Conservation (phyloP, 441 rosid genomes). For the Pelargonium citronellum region DNA sequence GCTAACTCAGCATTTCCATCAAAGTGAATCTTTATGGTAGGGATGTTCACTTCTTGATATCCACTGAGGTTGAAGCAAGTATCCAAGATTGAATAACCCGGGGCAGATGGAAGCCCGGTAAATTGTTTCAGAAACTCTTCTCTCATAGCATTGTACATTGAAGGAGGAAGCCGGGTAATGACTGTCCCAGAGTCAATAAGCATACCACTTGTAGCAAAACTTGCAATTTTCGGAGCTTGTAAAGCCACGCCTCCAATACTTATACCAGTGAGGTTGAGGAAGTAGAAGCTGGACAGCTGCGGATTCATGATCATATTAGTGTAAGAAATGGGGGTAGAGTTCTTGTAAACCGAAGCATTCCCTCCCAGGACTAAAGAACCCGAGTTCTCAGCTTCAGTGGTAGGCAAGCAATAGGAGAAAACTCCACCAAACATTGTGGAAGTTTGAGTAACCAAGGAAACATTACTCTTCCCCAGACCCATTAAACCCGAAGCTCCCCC, state of each 20-base stretch:
- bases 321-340: slow-evolving; percentile 55
- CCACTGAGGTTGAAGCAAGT: slow-evolving; percentile 73
- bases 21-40: slow-evolving; percentile 51
- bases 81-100: slow-evolving; percentile 65
- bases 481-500: slow-evolving; percentile 85
- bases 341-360: slow-evolving; percentile 52
- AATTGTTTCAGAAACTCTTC: slow-evolving; percentile 69
- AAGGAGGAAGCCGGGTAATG: slow-evolving; percentile 69
- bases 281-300: slow-evolving; percentile 57
- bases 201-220: slow-evolving; percentile 35
- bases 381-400: slow-evolving; percentile 50
- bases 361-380: slow-evolving; percentile 77
- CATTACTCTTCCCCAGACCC: slow-evolving; percentile 79
- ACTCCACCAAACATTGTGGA: slow-evolving; percentile 47
- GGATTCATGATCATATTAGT: slow-evolving; percentile 57
- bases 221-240: slow-evolving; percentile 21
- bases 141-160: slow-evolving; percentile 61
- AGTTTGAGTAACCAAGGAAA: slow-evolving; percentile 70
- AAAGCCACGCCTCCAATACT: slow-evolving; percentile 60
- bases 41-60: slow-evolving; percentile 61
- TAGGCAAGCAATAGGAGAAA: slow-evolving; percentile 87
- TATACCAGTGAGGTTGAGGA: slow-evolving; percentile 69
- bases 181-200: slow-evolving; percentile 88
- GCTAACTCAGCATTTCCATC: slow-evolving; percentile 49
- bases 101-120: slow-evolving; percentile 58